phyloP scores from a whole-genome alignment of 179 eudicot species.

The Beta macrorhiza region DNA sequence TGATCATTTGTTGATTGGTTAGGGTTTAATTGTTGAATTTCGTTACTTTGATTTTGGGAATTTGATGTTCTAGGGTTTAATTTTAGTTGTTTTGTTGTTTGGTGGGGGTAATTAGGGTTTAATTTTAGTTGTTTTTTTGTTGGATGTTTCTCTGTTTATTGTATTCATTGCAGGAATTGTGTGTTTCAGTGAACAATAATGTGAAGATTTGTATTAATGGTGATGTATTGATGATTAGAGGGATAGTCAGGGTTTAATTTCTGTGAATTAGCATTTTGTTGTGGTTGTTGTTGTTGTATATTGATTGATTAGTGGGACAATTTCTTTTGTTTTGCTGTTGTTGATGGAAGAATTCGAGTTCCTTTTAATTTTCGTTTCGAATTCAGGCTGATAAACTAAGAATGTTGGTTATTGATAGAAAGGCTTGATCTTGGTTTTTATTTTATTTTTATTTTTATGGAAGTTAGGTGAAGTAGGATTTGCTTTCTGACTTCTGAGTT shows the following conservation, averaged over 20 bases:
- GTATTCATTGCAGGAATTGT: not conserved
- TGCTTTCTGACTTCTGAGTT: not conserved
- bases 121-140: not conserved
- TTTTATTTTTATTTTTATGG: not conserved
- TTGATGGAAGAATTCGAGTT: constrained; percentile 10
- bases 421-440: not conserved
- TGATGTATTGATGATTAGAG: not conserved
- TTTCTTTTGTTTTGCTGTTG: not conserved
- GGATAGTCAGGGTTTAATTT: not conserved
- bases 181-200: not conserved
- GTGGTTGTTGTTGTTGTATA: too few species aligned
- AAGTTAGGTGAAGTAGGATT: not conserved
- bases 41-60: not conserved
- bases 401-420: not conserved
- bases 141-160: not conserved
- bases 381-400: not conserved
- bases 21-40: not conserved
- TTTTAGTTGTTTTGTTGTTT: not conserved
- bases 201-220: not conserved
- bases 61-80: not conserved
- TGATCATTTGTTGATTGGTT: not conserved
- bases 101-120: not conserved
- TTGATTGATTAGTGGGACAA: constrained; percentile 10
- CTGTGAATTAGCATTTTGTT: not conserved
- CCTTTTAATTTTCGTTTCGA: not conserved